These are phyloP conservation scores for Miamiensis avidus DNA, from an alignment of 169 alveolate genomes.

Conservation along the genomic window DNA sequence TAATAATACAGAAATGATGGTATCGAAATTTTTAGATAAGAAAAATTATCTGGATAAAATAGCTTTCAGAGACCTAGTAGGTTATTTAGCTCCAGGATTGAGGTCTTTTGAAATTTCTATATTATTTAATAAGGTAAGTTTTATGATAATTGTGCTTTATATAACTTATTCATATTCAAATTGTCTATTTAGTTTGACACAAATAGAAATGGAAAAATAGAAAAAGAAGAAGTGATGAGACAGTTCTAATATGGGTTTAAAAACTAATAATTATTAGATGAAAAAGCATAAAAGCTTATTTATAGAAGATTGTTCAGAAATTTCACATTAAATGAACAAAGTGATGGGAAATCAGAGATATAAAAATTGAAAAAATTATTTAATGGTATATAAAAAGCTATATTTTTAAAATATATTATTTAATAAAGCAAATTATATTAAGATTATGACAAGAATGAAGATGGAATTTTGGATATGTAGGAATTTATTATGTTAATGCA, in stretches of 20 bases:
- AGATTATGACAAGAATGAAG: background rate
- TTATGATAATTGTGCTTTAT: no score
- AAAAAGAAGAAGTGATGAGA: background rate
- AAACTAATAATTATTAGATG: background rate
- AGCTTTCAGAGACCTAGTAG: background rate
- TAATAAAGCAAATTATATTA: no score
- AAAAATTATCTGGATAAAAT: background rate
- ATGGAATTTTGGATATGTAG: background rate
- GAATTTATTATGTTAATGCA: background rate
- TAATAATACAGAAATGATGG: background rate
- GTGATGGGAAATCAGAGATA: background rate
- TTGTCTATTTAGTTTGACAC: background rate
- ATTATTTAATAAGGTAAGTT: no score
- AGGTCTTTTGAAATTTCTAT: background rate
- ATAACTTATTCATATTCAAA: background rate
- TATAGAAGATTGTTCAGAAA: background rate
- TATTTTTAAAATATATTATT: no score
- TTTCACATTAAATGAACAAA: background rate
- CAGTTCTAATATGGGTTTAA: background rate
- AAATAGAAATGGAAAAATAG: background rate
- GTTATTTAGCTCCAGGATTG: background rate
- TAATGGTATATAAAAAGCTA: background rate
- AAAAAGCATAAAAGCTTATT: background rate
- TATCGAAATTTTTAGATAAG: background rate
- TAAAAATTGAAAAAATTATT: no score